These are phyloP conservation scores for Monilinia vaccinii-corymbosi DNA, from an alignment of 2,329 filamentous ascomycete genomes.

Conservation along the genomic window DNA sequence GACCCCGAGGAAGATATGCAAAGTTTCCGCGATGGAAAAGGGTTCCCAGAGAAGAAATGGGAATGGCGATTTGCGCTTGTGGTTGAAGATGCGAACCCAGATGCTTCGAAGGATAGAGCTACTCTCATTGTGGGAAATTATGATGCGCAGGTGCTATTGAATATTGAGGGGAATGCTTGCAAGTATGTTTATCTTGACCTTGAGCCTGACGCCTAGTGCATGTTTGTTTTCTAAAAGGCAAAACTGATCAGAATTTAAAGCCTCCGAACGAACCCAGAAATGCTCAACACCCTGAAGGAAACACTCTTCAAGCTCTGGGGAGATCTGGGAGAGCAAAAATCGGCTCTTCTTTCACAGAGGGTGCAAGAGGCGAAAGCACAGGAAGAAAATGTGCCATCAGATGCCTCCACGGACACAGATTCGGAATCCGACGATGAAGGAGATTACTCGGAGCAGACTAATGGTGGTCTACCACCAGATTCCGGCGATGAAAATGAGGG, in stretches of 20 bases:
- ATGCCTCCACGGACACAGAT: neutral
- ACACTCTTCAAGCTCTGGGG: conserved; percentile 78
- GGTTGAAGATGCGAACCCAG: conserved; percentile 57
- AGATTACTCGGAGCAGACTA: neutral
- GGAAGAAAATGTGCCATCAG: conserved; percentile 15
- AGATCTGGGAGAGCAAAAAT: conserved; percentile 65
- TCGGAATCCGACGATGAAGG: neutral
- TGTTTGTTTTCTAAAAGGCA: neutral
- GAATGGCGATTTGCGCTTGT: conserved; percentile 78
- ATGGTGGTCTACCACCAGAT: neutral
- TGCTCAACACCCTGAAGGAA: conserved; percentile 51
- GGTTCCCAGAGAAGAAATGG: conserved; percentile 40
- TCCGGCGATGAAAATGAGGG: neutral
- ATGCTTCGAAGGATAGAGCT: conserved; percentile 37
- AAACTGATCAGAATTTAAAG: conserved; percentile 29
- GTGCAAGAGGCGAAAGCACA: conserved; percentile 1
- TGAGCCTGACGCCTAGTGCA: no score
- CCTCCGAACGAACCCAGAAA: conserved; percentile 43
- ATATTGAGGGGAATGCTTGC: conserved; percentile 38
- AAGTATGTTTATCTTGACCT: conserved; percentile 36
- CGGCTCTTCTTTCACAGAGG: conserved; percentile 21
- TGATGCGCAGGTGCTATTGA: conserved; percentile 47
- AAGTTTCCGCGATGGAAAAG: conserved; percentile 16
- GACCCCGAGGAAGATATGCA: conserved; percentile 21
- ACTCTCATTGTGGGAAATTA: conserved; percentile 60